phyloP scores from a whole-genome alignment of 768 basidiomycete species.

The Kwoniella heveanensis region DNA sequence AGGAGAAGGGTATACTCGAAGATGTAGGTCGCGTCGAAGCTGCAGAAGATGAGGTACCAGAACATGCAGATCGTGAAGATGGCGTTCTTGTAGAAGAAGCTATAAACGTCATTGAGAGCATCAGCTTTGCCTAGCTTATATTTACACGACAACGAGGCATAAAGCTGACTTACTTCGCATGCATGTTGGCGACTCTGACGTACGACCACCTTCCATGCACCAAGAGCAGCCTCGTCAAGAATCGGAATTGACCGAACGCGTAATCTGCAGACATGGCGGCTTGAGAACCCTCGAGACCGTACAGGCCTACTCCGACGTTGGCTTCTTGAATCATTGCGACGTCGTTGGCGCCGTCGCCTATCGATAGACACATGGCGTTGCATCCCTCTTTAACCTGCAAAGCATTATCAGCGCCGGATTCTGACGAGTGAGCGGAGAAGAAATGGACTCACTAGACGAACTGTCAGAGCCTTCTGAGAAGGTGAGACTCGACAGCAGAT shows the following conservation, averaged over 20 bases:
- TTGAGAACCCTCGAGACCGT: constrained; percentile 93
- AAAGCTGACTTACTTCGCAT: constrained; percentile 47
- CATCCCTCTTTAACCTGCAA: constrained; percentile 87
- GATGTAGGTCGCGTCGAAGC: constrained; percentile 91
- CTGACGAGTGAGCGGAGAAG: neutral
- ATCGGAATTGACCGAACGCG: constrained; percentile 96
- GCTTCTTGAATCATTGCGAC: constrained; percentile 99
- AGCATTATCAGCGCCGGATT: constrained; percentile 9
- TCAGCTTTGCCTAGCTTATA: neutral
- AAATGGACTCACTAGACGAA: constrained; percentile 70
- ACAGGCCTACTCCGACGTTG: constrained; percentile 92
- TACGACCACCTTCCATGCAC: constrained; percentile 98
- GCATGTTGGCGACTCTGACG: constrained; percentile 90
- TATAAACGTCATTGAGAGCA: constrained; percentile 58
- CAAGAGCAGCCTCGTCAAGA: constrained; percentile 82
- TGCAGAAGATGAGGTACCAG: constrained; percentile 91
- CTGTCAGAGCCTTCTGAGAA: constrained; percentile 95
- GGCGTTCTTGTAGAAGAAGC: constrained; percentile 91
- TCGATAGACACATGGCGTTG: constrained; percentile 93
- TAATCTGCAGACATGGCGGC: constrained; percentile 99
- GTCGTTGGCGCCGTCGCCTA: constrained; percentile 94
- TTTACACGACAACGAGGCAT: neutral
- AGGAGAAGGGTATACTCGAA: constrained; percentile 94
- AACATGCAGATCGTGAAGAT: constrained; percentile 69
- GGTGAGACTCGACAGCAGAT: constrained; percentile 98